Conservation (phyloP, 2,329 filamentous ascomycete species). For the Fusarium musae region DNA sequence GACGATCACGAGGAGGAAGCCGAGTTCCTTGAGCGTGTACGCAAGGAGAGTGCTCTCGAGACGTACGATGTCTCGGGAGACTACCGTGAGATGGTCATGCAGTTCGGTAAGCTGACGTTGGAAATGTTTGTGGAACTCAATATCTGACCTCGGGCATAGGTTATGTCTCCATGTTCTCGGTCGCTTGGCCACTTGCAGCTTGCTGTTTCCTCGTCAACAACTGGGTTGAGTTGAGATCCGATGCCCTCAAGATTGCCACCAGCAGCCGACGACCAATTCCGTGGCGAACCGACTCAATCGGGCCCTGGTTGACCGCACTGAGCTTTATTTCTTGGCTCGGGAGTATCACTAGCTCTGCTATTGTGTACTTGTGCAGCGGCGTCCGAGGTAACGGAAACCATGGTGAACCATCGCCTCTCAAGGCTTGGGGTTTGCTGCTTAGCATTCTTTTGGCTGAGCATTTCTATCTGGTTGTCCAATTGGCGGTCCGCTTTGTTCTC, state of each 20-base stretch:
- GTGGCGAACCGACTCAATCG: conserved; percentile 91
- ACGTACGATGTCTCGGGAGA: conserved; percentile 91
- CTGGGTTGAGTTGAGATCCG: conserved; percentile 93
- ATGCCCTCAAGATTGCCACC: conserved; percentile 92
- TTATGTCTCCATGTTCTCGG: conserved; percentile 90
- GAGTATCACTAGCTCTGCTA: conserved; percentile 84
- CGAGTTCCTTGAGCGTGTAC: conserved; percentile 82
- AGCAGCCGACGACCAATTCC: conserved; percentile 91
- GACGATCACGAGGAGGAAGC: conserved; percentile 80
- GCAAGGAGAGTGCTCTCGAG: conserved; percentile 83
- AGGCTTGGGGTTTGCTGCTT: conserved; percentile 82
- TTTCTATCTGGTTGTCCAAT: conserved; percentile 82
- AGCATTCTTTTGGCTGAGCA: conserved; percentile 90
- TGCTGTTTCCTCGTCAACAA: conserved; percentile 93
- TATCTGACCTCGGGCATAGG: conserved; percentile 56
- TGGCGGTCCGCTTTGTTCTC: conserved; percentile 77
- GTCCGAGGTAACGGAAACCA: conserved; percentile 69
- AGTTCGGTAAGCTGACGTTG: conserved; percentile 65
- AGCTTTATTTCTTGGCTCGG: conserved; percentile 95
- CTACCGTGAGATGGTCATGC: conserved; percentile 92
- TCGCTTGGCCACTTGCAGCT: conserved; percentile 93
- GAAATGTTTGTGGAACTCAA: neutral
- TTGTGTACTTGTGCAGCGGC: conserved; percentile 89
- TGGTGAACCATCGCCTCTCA: conserved; percentile 76
- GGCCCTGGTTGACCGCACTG: conserved; percentile 87